Evolutionary conservation across 2,329 filamentous ascomycete species (phyloP).

Genomic region (Cytospora schulzeri): DNA sequence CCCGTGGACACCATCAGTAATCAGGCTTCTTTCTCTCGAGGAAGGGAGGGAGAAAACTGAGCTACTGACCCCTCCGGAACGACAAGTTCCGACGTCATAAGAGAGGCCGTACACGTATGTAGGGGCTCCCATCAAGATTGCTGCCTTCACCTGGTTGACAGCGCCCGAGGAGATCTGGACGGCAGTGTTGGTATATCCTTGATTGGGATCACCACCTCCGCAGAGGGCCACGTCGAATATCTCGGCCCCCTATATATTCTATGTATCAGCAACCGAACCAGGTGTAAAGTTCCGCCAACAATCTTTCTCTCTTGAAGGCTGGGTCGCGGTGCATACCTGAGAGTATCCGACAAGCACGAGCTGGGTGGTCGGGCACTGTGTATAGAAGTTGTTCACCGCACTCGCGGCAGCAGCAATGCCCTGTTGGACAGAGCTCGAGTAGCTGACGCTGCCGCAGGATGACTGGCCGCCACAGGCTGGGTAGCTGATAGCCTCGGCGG

Average conservation of each 20-base stretch:
- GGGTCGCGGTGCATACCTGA: constrained; percentile 44
- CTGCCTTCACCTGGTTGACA: constrained; percentile 60
- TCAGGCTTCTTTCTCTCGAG: too few relatives aligned
- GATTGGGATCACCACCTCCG: constrained; percentile 55
- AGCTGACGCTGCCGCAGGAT: constrained; percentile 60
- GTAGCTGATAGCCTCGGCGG: constrained; percentile 57
- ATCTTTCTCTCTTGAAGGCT: too few relatives aligned
- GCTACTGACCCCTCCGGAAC: constrained; percentile 56
- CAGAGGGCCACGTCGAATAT: constrained; percentile 67
- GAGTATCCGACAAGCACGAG: constrained; percentile 65
- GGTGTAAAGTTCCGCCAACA: neutral
- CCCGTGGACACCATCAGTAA: too few relatives aligned
- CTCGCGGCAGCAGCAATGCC: constrained; percentile 61
- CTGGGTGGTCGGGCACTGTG: constrained; percentile 57
- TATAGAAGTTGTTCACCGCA: constrained; percentile 61
- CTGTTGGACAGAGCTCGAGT: constrained; percentile 59
- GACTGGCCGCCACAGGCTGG: constrained; percentile 65
- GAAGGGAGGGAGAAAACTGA: too few relatives aligned
- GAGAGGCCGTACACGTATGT: constrained; percentile 56
- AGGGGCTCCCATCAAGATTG: constrained; percentile 67
- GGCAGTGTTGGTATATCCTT: constrained; percentile 47
- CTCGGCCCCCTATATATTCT: constrained; percentile 54
- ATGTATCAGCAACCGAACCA: neutral
- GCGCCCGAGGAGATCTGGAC: constrained; percentile 49
- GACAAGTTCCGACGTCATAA: constrained; percentile 64